Evolutionary conservation across 2,329 filamentous ascomycete species (phyloP), one percentile per base, ranked within the genome.

Genomic region (Aspergillus pseudotamarii): DNA sequence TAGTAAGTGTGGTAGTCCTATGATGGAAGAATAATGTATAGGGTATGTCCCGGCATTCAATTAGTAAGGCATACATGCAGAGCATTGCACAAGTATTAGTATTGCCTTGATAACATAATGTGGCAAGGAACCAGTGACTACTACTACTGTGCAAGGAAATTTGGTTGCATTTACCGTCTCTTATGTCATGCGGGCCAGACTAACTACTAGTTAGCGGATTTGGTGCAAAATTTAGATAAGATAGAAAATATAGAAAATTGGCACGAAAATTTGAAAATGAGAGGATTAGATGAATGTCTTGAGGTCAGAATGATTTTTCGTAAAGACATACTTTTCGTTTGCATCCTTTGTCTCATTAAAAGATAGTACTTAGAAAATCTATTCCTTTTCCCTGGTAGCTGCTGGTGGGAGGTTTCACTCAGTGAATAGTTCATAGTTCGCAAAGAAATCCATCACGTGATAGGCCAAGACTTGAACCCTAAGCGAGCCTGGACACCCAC

Each of bases 401-500:
- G 8, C 9, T 55, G 21, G 30, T 23, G 12, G 32, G 9, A 38
- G 21, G 50, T 26, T 38, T 43, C 14, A 12, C 57, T 19, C 14
- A 8, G 2, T 34, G 21, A 51, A 58, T n/a, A 3, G 50, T 28
- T 30, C 28, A 58, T 58, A 34, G 45, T 48, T 30, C 23, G 14
- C 23, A 6, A 11, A 19, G 21, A 28, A 12, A 2, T 3, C 3
- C 6, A 16, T 65, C 75, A 76, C 69, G 73, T 76, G 74, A 75
- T 63, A 58, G 21, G 68, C 69, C 68, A 73, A 73, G 74, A 60
- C 58, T 63, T 61, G 64, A 73, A 71, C 75, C 76, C 75, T 77
- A 78, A 77, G 75, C 75, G 75, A 78, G 75, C 72, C 68, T 55
- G 32, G 51, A 21, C 71, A 74, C 74, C 73, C 75, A 78, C 75